Percentiles rank a stretch among this genome's conserved stretches.
Evolutionary conservation across 192 early-diverging fungal species (phyloP).

Genomic region (Chytriomyces confervae): DNA sequence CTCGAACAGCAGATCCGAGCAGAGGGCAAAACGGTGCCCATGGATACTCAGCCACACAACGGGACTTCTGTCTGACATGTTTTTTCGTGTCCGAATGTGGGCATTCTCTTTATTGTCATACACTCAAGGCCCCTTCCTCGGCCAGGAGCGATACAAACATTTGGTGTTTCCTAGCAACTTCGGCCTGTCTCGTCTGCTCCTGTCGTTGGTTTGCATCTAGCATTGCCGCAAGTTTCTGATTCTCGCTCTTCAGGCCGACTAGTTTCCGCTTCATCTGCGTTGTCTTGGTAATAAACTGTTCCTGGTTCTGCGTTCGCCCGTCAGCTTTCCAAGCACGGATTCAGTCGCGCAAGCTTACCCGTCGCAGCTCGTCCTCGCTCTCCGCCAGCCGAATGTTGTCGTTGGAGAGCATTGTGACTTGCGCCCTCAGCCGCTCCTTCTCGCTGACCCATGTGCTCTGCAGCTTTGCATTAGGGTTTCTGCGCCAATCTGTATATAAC

Average conservation of each 20-base stretch:
- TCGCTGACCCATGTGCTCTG: conserved; percentile 32
- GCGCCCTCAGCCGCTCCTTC: conserved; percentile 21
- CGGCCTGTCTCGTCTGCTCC: conserved; percentile 25
- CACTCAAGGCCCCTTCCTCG: conserved; percentile 6
- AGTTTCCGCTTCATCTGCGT: conserved; percentile 32
- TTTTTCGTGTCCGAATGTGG: not conserved
- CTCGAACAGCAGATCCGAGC: conserved; percentile 3
- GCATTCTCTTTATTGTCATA: not conserved
- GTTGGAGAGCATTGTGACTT: conserved; percentile 20
- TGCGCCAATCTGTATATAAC: too few relatives aligned
- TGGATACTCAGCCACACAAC: not conserved
- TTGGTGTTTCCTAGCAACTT: conserved; percentile 27
- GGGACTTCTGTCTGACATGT: not conserved
- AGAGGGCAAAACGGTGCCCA: conserved; percentile 8
- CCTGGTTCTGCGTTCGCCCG: conserved; percentile 13
- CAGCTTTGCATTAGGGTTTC: not conserved
- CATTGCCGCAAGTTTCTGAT: conserved; percentile 25
- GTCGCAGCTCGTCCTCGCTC: conserved; percentile 14
- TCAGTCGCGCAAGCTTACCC: not conserved
- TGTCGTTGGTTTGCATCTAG: conserved; percentile 20
- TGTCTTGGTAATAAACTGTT: conserved; percentile 29
- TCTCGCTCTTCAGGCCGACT: conserved; percentile 19
- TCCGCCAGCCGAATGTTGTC: conserved; percentile 26
- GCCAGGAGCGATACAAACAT: conserved; percentile 34
- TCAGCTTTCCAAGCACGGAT: not conserved